A percentile compares a stretch with the other conserved stretches of the same genome.
Conservation (phyloP, 2,329 filamentous ascomycete genomes). For the Ceratocystis papillata region DNA sequence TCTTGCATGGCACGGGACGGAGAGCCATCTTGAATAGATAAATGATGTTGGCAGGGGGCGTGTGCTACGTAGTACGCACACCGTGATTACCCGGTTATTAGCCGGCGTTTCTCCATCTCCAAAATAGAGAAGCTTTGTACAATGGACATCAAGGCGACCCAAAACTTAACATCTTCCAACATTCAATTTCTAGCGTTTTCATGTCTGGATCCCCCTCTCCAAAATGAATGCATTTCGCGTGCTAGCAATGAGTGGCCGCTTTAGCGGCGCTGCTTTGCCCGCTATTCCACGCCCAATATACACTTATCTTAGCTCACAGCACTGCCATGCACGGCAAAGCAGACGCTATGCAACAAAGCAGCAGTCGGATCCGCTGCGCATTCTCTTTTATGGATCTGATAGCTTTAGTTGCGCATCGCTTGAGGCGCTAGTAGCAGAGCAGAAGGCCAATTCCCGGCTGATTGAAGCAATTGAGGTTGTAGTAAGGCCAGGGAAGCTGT, state of each 20-base stretch:
- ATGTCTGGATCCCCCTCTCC: too few relatives aligned
- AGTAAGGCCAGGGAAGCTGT: slow-evolving; percentile 65
- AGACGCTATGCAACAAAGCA: slow-evolving; percentile 14
- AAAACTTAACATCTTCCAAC: too few relatives aligned
- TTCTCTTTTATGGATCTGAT: slow-evolving; percentile 93
- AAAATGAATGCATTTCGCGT: not conserved
- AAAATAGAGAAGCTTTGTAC: too few relatives aligned
- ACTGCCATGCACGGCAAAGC: not conserved
- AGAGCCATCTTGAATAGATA: too few relatives aligned
- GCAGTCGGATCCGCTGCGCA: slow-evolving; percentile 53
- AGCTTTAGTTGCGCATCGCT: slow-evolving; percentile 75
- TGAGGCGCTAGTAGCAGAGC: slow-evolving; percentile 53
- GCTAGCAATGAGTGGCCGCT: not conserved
- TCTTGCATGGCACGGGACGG: too few relatives aligned
- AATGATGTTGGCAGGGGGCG: too few relatives aligned
- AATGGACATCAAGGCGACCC: too few relatives aligned
- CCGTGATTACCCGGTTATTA: too few relatives aligned
- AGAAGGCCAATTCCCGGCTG: slow-evolving; percentile 39
- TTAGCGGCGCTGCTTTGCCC: not conserved
- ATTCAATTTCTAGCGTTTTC: too few relatives aligned
- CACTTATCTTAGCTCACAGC: not conserved
- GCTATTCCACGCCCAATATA: not conserved
- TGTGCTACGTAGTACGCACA: too few relatives aligned
- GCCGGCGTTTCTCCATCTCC: too few relatives aligned
- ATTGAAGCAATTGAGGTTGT: slow-evolving; percentile 78